These are phyloP conservation scores for Lithocarpus polystachyus DNA, from an alignment of 306 rosid genomes.

Conservation along the genomic window DNA sequence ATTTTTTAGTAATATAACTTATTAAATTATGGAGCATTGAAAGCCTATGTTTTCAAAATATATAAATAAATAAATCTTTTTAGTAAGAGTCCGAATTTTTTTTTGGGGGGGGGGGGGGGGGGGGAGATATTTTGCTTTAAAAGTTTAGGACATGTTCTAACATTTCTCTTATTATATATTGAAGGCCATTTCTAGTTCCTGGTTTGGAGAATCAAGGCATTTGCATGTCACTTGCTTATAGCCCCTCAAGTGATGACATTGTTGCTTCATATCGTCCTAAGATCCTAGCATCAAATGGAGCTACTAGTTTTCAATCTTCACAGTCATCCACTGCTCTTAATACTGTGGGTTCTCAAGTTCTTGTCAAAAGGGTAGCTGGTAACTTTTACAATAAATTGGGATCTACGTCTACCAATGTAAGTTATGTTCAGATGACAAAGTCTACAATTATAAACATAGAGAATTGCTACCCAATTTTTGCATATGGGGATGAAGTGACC, in stretches of 20 bases:
- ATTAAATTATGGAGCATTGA: no score
- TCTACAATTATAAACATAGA: slow-evolving; percentile 8
- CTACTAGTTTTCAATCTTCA: no score
- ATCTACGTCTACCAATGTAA: neutral
- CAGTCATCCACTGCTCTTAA: no score
- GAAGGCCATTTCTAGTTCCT: slow-evolving; percentile 10
- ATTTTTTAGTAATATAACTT: no score
- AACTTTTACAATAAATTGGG: neutral
- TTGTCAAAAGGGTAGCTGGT: slow-evolving; percentile 6
- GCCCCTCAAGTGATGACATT: slow-evolving; percentile 8
- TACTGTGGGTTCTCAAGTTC: slow-evolving; percentile 14
- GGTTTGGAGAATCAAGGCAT: slow-evolving; percentile 7
- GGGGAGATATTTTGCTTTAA: no score
- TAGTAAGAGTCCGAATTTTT: no score
- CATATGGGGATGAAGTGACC: neutral
- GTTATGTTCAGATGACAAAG: neutral
- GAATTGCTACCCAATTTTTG: slow-evolving; percentile 8
- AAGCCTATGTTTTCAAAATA: no score
- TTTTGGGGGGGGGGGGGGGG: no score
- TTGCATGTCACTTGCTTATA: slow-evolving; percentile 9
- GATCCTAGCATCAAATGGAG: neutral
- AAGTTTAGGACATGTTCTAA: neutral
- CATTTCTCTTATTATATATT: neutral
- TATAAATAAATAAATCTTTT: no score
- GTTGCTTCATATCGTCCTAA: slow-evolving; percentile 18